These are phyloP conservation scores for Dimocarpus longan DNA, from an alignment of 345 rosid species.

Conservation along the genomic window DNA sequence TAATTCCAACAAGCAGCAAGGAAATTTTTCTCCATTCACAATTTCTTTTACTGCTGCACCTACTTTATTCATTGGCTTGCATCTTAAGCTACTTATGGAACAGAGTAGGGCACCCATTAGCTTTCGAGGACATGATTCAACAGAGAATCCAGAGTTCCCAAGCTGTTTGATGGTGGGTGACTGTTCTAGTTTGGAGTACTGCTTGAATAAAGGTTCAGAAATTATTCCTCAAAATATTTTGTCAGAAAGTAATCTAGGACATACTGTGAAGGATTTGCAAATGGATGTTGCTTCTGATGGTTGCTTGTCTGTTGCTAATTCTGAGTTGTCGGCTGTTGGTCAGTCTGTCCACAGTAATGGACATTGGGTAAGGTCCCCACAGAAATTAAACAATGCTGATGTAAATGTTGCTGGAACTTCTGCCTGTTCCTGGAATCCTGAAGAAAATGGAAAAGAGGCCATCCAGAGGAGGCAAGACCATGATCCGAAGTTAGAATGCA, in stretches of 20 bases:
- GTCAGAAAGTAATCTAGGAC: conserved; percentile 28
- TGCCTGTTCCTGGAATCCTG: conserved; percentile 32
- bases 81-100: conserved; percentile 69
- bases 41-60: conserved; percentile 64
- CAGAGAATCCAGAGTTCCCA: conserved; percentile 36
- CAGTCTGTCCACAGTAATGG: conserved; percentile 17
- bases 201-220: conserved; percentile 32
- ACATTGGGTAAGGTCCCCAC: conserved; percentile 19
- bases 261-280: conserved; percentile 18
- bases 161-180: conserved; percentile 36
- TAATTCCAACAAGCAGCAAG: conserved; percentile 36
- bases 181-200: conserved; percentile 33
- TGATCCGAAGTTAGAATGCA: conserved; percentile 37
- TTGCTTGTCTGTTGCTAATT: conserved; percentile 24
- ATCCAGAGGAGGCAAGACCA: conserved; percentile 33
- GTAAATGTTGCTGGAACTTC: conserved; percentile 25
- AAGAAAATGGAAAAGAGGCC: conserved; percentile 31
- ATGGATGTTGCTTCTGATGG: conserved; percentile 27
- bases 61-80: conserved; percentile 57
- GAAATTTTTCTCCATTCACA: conserved; percentile 44
- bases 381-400: conserved; percentile 24
- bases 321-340: conserved; percentile 20
- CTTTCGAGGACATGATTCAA: conserved; percentile 42
- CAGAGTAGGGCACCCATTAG: conserved; percentile 31
- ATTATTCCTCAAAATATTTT: not conserved